These are phyloP conservation scores for Lentithecium fluviatile DNA, from an alignment of 495 filamentous ascomycete species.

Conservation along the genomic window DNA sequence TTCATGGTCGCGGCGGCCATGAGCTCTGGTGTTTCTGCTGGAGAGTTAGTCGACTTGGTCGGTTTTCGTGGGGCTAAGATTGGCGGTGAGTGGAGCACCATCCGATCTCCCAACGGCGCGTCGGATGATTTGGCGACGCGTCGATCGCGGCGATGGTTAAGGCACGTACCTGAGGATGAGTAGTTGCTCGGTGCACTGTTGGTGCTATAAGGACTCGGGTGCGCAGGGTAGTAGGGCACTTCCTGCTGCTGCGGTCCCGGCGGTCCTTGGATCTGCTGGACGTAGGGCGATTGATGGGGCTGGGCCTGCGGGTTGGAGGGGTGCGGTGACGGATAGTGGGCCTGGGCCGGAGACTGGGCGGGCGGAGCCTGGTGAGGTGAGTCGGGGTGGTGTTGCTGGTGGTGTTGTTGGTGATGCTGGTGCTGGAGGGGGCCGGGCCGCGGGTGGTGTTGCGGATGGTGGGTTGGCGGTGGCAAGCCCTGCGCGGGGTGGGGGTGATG, in stretches of 20 bases:
- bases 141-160: background rate
- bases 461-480: conserved; percentile 45
- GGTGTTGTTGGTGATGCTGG: conserved; percentile 37
- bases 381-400: conserved; percentile 44
- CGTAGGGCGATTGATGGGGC: conserved; percentile 47
- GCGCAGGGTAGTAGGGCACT: conserved; percentile 43
- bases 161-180: conserved; percentile 43
- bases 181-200: conserved; percentile 45
- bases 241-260: conserved; percentile 40
- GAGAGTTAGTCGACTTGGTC: conserved; percentile 14
- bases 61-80: background rate
- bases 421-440: conserved; percentile 24
- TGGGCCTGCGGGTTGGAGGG: conserved; percentile 40
- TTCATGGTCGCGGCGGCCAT: conserved; percentile 94
- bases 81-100: background rate
- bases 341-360: conserved; percentile 38
- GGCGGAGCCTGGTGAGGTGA: conserved; percentile 43
- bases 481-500: conserved; percentile 45
- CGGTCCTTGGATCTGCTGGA: conserved; percentile 38
- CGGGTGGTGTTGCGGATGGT: conserved; percentile 38
- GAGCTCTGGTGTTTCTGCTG: conserved; percentile 76
- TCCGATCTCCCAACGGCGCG: conserved; percentile 3
- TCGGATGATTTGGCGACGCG: conserved; percentile 1
- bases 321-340: conserved; percentile 45
- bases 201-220: conserved; percentile 46